These are phyloP conservation scores for Talaromyces funiculosus DNA, from an alignment of 2,329 filamentous ascomycete species.

Conservation along the genomic window DNA sequence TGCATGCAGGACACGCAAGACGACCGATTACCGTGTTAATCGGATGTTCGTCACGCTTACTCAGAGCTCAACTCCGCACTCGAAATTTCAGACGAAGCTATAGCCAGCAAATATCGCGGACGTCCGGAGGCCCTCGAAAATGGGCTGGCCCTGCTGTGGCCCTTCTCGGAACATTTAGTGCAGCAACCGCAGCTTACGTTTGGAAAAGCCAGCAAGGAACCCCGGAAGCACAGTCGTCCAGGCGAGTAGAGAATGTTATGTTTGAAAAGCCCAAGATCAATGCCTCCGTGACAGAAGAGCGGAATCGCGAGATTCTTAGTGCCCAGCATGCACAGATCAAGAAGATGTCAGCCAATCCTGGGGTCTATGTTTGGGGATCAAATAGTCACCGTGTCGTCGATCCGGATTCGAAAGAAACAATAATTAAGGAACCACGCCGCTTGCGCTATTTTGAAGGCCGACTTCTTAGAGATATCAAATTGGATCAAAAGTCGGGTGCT, in stretches of 20 bases:
- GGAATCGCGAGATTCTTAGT: slow-evolving; percentile 69
- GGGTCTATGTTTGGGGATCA: slow-evolving; percentile 89
- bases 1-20: slow-evolving; percentile 25
- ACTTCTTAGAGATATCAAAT: slow-evolving; percentile 77
- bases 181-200: slow-evolving; percentile 28
- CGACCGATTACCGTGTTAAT: slow-evolving; percentile 20
- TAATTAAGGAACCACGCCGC: slow-evolving; percentile 73
- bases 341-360: slow-evolving; percentile 73
- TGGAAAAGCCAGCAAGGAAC: slow-evolving; percentile 20
- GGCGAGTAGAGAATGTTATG: slow-evolving; percentile 42
- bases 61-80: slow-evolving; percentile 18
- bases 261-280: slow-evolving; percentile 63
- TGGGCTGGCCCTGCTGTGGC: slow-evolving; percentile 30
- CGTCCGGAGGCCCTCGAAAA: slow-evolving; percentile 16
- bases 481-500: slow-evolving; percentile 74
- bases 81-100: slow-evolving; percentile 27
- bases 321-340: slow-evolving; percentile 85
- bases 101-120: slow-evolving; percentile 20
- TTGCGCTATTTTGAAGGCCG: slow-evolving; percentile 79
- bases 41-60: slow-evolving; percentile 21
- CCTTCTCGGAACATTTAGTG: slow-evolving; percentile 27
- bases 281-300: slow-evolving; percentile 56
- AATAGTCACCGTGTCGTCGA: slow-evolving; percentile 82
- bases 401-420: slow-evolving; percentile 68
- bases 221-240: slow-evolving; percentile 16